Base-by-base conservation (phyloP, 2,329 filamentous ascomycete species). In the Beauveria medogensis region DNA sequence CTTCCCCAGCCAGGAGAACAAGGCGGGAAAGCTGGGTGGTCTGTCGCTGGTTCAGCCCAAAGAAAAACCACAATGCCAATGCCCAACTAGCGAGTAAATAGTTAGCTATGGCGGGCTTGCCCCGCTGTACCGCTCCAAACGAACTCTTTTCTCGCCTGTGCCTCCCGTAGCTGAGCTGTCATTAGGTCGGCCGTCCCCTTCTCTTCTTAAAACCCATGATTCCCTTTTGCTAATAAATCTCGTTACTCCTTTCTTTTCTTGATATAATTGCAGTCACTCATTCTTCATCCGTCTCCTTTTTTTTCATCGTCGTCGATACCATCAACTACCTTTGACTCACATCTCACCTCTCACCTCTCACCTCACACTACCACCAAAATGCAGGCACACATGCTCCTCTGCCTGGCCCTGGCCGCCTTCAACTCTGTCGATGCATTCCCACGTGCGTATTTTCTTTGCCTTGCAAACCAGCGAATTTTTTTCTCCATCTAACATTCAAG, bases 351-450 rank as follows among this genome's bases (percentile, higher is more conserved):
- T 22, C 22, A 14, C 14, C 28, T 28, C 28, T 16, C 28, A 37
- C 9, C 18, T 14, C 28, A 20, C 48, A 30, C 47, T 5, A 34
- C 26, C 18, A 14, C 12, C 34, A 34, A 20, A 26, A 56, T 56
- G 54, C 54, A 56, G 43, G 43, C 26, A 5, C 54, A 18, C 54
- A 56, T 34, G 41, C 54, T 56, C 5, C 54, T 56, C n/a, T 56
- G 54, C 43, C 28, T 56, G 26, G 54, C 54, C 24, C 54, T 56
- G 28, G 54, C 54, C 16, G 54, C 54, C 28, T 56, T 43, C 54
- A 56, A 12, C 34, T 43, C 51, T 43, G 54, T 56, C 26, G 24
- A 46, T 20, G 54, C 41, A 12, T 20, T 56, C 2, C 54, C 54
- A 2, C n/a, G 54, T 56, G 37, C 18, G 54, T 47, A 16, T 24